Evolutionary conservation across 2,329 filamentous ascomycete genomes (phyloP), one percentile per base, ranked within the genome.

Genomic region (Emericellopsis cladophorae): DNA sequence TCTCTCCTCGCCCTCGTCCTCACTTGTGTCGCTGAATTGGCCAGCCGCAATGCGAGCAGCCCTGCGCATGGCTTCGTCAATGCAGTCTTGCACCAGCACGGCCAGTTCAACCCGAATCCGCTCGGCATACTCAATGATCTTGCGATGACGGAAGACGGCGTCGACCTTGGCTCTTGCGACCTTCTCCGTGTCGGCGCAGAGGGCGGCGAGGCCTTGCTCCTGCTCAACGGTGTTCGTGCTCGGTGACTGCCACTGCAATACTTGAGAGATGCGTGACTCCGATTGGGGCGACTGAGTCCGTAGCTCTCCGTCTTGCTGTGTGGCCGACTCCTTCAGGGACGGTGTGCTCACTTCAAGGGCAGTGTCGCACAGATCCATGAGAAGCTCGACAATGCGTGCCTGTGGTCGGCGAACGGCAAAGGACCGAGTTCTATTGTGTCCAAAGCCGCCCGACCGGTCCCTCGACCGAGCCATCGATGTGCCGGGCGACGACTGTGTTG

Each of bases 251-350:
- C 93, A 98, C 57, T 95, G 88, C 49, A 93, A 60, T 6, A 98
- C 89, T 59, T 98, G 92, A 2, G 85, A 84, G 50, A 96, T 93
- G 26, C 90, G 81, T 35, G 86, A 92, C 57, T 98, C 92, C 0
- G 93, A 98, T 54, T 95, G 86, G 0, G 92, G 92, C 5, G 92
- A 98, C 55, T 95, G 84, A 0, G 90, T 95, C 37, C 90, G 79
- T 46, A 96, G 79, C 46, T 95, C 88, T 38, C 84, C 81, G 7
- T 75, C 70, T 37, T 70, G 59, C 48, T 81, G 76, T 2, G 76
- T 34, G 26, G 18, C 70, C 8, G 79, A 74, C 49, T 96, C 90
- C 54, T 95, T 96, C 62, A 98, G 84, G 6, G 89, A 82, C 6
- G 92, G 90, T 4, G 86, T 89, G 62, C 82, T 96, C 54, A 98